Percentiles rank a stretch among this genome's conserved stretches.
These are phyloP conservation scores for Porpolomopsis calyptriformis DNA, from an alignment of 768 basidiomycete genomes.

Conservation along the genomic window DNA sequence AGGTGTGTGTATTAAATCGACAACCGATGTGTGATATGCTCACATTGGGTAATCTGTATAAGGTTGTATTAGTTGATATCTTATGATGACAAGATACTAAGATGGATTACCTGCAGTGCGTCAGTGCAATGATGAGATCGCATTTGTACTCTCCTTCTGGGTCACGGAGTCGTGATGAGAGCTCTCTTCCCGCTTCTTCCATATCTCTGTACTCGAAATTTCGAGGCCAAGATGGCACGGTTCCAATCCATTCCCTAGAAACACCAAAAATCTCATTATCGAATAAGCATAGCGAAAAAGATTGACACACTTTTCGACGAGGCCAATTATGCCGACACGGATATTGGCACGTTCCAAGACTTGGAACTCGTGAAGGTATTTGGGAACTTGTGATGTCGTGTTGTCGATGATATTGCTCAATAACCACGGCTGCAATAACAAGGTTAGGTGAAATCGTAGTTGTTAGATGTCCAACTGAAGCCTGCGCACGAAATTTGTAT, in stretches of 20 bases:
- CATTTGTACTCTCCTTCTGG: slow-evolving; percentile 57
- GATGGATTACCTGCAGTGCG: slow-evolving; percentile 57
- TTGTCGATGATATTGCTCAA: slow-evolving; percentile 78
- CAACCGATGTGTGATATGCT: slow-evolving; percentile 6
- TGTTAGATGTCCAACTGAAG: not conserved
- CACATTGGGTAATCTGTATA: slow-evolving; percentile 39
- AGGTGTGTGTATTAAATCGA: not conserved
- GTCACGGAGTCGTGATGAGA: slow-evolving; percentile 66
- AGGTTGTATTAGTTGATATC: not conserved
- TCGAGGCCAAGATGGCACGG: slow-evolving; percentile 77
- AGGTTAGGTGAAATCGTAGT: not conserved
- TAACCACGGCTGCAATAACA: slow-evolving; percentile 62
- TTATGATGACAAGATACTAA: not conserved
- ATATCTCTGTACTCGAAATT: slow-evolving; percentile 71
- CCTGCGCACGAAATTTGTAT: slow-evolving; percentile 60
- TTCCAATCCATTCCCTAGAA: slow-evolving; percentile 77
- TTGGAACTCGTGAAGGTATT: slow-evolving; percentile 46
- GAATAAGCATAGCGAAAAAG: slow-evolving; percentile 7
- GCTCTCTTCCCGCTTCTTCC: slow-evolving; percentile 56
- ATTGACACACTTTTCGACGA: slow-evolving; percentile 64
- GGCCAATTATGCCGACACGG: slow-evolving; percentile 71
- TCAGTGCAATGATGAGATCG: slow-evolving; percentile 78
- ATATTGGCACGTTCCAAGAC: slow-evolving; percentile 63
- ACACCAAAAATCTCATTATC: not conserved
- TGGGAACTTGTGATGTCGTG: slow-evolving; percentile 51